Base-by-base conservation (phyloP, 129 eudicot species). In the Artemisia tridentata region DNA sequence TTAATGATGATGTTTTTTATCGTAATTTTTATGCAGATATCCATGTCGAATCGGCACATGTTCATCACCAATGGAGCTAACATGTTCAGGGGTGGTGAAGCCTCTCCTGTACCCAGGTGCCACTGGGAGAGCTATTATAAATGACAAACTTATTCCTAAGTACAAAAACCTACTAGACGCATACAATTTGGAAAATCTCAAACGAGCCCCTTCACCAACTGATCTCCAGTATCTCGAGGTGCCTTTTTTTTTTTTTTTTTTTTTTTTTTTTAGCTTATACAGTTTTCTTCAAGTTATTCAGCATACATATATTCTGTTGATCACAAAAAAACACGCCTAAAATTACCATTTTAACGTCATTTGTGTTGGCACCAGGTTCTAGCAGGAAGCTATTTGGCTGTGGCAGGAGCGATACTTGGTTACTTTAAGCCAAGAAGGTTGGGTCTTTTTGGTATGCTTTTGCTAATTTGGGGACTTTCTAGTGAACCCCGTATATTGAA, bases 181-280 rank as follows among this genome's bases (percentile, higher is more conserved):
- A 15, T 76, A 78, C 78, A 83, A 78, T 43, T 67, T 74, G 69
- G 58, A 59, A 54, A 67, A 73, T n/a, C 56, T 75, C 56, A 69
- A 60, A 23, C 34, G 52, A 25, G 15, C 73, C 58, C 50, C 71
- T 80, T 52, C 64, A 17, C 18, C 51, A 48, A 68, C 68, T 75
- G 90, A 88, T 82, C 84, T 85, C 79, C 80, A 78, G 43, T 75
- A 85, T 34, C 67, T 88, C n/a, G 95, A 88, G 95, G 95, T 88
- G 23, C 23, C 75, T n/a, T n/a, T n/a, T n/a, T n/a, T n/a, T n/a
- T n/a, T n/a, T 78, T 15, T 21, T 48, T 13, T 53, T 43, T 5
- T 20, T 14, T 43, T 11, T 56, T 48, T 10, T 61, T 59, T 27
- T 47, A 25, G 18, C 57, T 16, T 41, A 56, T 18, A 17, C 25